These are phyloP conservation scores for Hypoxylon sp. DNA, from an alignment of 2,329 filamentous ascomycete species.

Conservation along the genomic window DNA sequence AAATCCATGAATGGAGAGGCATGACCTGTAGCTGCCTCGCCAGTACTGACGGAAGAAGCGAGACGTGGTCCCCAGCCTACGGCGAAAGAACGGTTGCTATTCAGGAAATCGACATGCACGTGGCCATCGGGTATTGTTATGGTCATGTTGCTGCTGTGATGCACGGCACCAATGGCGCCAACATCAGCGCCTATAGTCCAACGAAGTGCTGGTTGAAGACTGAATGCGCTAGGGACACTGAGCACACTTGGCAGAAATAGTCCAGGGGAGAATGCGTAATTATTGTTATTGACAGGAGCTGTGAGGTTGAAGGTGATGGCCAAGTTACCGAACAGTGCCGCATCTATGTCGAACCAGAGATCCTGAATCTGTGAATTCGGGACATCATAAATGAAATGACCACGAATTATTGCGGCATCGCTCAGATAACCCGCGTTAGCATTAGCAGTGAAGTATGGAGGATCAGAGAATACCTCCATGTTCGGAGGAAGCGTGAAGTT, in stretches of 20 bases:
- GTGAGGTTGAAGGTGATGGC: conserved; percentile 56
- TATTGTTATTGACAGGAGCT: conserved; percentile 53
- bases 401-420: conserved; percentile 59
- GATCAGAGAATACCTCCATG: conserved; percentile 52
- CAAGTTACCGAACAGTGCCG: conserved; percentile 57
- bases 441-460: conserved; percentile 55
- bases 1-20: conserved; percentile 56
- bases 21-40: conserved; percentile 53
- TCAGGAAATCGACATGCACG: conserved; percentile 58
- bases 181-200: conserved; percentile 59
- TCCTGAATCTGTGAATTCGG: conserved; percentile 53
- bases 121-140: conserved; percentile 56
- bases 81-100: conserved; percentile 50
- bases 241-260: conserved; percentile 57
- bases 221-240: conserved; percentile 59
- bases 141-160: conserved; percentile 53
- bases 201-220: conserved; percentile 57
- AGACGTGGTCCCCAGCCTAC: conserved; percentile 59
- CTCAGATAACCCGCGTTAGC: conserved; percentile 57
- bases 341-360: conserved; percentile 62
- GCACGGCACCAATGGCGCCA: conserved; percentile 54
- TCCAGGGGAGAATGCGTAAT: conserved; percentile 55
- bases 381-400: conserved; percentile 61
- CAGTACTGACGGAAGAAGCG: conserved; percentile 53
- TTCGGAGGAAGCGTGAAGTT: conserved; percentile 48